A percentile compares a stretch with the other conserved stretches of the same genome.
Conservation (phyloP, 2,329 filamentous ascomycete genomes). For the Claviceps sorghi region DNA sequence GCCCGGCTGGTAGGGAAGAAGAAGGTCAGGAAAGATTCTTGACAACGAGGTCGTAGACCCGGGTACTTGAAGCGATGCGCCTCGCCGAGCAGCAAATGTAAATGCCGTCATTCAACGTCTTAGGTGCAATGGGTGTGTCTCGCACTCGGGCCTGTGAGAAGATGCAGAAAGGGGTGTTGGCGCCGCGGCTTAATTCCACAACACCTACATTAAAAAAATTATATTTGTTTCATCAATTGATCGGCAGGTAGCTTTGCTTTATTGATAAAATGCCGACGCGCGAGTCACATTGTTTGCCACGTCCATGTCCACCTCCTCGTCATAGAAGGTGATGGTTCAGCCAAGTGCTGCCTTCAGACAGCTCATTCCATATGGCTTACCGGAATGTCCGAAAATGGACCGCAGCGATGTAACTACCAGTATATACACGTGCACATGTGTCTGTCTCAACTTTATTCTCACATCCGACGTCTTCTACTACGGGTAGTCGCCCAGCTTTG, state of each 20-base stretch:
- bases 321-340: not conserved
- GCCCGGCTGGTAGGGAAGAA: constrained; percentile 14
- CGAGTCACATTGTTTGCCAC: not conserved
- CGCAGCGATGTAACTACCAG: no score
- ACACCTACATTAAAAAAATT: not conserved
- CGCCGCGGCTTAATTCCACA: not conserved
- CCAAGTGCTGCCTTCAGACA: not conserved
- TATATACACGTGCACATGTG: no score
- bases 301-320: not conserved
- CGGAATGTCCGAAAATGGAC: no score
- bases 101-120: not conserved
- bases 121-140: no score
- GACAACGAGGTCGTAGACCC: constrained; percentile 5
- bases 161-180: not conserved
- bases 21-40: constrained; percentile 12
- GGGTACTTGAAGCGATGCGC: not conserved
- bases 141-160: no score
- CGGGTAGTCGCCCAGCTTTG: no score
- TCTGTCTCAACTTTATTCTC: no score
- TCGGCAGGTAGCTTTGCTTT: not conserved
- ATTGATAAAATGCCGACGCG: not conserved
- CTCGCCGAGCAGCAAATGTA: not conserved
- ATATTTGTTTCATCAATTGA: not conserved
- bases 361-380: not conserved
- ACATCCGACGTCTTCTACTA: no score